A percentile compares a stretch with the other conserved stretches of the same genome.
phyloP scores from a whole-genome alignment of 2,329 filamentous ascomycete species.

The Chrysoporthe puriensis region DNA sequence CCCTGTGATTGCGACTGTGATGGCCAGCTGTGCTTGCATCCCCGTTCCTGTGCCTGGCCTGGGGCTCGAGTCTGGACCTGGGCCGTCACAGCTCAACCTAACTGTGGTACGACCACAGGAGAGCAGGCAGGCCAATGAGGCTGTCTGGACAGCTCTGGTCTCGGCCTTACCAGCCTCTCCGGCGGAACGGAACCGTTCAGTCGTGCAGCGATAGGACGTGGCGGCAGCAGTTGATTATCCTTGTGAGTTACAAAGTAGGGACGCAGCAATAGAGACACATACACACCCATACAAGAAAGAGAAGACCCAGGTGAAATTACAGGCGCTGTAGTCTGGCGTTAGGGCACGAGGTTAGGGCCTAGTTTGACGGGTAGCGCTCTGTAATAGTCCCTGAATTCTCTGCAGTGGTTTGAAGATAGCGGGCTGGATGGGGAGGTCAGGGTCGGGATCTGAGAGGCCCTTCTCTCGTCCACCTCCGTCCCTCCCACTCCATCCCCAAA shows the following conservation, averaged over 20 bases:
- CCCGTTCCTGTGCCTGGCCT: not conserved
- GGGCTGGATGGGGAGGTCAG: not conserved
- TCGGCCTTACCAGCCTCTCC: too few species aligned
- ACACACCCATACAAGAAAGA: not conserved
- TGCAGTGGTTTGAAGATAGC: not conserved
- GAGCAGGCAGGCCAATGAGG: too few species aligned
- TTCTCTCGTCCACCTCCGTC: not conserved
- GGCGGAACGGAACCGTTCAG: too few species aligned
- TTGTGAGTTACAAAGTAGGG: too few species aligned
- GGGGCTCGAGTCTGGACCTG: not conserved
- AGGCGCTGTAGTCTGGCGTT: not conserved
- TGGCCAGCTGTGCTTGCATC: slow-evolving; percentile 12
- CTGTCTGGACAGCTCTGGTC: too few species aligned
- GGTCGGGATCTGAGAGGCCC: not conserved
- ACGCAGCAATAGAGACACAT: too few species aligned
- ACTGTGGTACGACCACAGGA: too few species aligned
- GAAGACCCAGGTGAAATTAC: not conserved
- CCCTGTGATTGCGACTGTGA: slow-evolving; percentile 12
- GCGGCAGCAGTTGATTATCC: too few species aligned
- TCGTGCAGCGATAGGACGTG: too few species aligned
- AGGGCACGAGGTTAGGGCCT: not conserved
- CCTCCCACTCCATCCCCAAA: too few species aligned
- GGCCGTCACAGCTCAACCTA: not conserved
- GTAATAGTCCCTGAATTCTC: not conserved
- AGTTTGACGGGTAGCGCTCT: slow-evolving; percentile 1